Evolutionary conservation across 2,329 filamentous ascomycete species (phyloP).

Genomic region (Fusarium sublunatum): DNA sequence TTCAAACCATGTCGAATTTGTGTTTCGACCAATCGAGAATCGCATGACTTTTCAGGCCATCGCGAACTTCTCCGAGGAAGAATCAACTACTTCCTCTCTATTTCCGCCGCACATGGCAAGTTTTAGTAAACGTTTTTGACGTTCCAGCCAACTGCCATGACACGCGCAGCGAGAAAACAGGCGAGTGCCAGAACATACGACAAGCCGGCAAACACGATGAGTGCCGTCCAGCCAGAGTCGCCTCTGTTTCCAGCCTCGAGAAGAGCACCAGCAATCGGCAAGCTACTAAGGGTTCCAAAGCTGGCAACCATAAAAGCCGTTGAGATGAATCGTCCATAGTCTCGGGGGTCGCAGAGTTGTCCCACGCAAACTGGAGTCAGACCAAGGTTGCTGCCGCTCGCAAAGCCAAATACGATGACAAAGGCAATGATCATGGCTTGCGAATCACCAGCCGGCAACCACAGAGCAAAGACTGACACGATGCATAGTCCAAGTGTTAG

Average conservation of each 20-base stretch:
- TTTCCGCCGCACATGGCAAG: not conserved
- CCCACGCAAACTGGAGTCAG: conserved; percentile 84
- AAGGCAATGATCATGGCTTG: conserved; percentile 73
- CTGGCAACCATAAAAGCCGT: conserved; percentile 82
- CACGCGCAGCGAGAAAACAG: conserved; percentile 34
- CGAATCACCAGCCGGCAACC: conserved; percentile 71
- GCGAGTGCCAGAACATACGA: conserved; percentile 36
- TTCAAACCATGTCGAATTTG: conserved; percentile 1
- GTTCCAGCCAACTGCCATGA: conserved; percentile 35
- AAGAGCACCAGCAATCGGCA: conserved; percentile 57
- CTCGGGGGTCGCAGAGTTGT: conserved; percentile 78
- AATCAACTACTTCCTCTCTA: not conserved
- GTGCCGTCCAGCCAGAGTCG: conserved; percentile 51
- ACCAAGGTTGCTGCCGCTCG: conserved; percentile 80
- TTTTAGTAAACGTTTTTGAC: conserved; percentile 33
- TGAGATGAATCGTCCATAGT: conserved; percentile 81
- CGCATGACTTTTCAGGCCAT: conserved; percentile 28
- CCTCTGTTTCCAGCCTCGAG: conserved; percentile 47
- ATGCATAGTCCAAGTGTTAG: conserved; percentile 69
- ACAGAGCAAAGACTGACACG: conserved; percentile 71
- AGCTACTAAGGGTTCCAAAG: conserved; percentile 69
- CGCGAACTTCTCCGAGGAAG: not conserved
- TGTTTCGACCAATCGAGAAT: conserved; percentile 1
- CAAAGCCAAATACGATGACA: conserved; percentile 79
- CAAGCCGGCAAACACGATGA: conserved; percentile 55